Evolutionary conservation across 163 green algal species (phyloP), one percentile per base, ranked within the genome.

Genomic region (Volvox carteri): DNA sequence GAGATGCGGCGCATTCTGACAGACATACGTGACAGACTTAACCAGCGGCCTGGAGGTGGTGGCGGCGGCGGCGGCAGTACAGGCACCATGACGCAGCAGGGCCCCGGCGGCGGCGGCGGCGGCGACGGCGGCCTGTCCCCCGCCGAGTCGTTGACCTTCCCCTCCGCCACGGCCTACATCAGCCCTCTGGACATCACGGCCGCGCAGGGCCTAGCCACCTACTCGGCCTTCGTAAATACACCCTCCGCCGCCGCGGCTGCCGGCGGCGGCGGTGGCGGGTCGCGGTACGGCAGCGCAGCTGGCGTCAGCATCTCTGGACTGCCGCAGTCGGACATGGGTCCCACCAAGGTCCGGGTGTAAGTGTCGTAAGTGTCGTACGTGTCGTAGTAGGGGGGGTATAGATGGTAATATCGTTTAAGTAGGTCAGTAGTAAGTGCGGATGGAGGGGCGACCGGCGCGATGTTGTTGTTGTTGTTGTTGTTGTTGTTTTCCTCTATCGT

Each of bases 1-100:
- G 86, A 90, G 65, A 90, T 90, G 86, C 86, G 86, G 23, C 86
- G 76, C 46, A 90, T 90, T 25, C 77, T 90, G 25, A 39, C 86
- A 12, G 86, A 90, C 77, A 77, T 90, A 1, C 60, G 77, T 25
- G 86, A 90, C 21, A 76, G 86, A 21, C 75, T 90, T 37, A 89
- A 89, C 72, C 84, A 84, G 39, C 37, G 5, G 18, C 79, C 16
- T 58, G 37, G 52, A 9, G 6, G 23, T 33, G 54, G 77, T 16
- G 77, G 52, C 2, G 12, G 54, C 6, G n/a, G 33, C 30, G 0
- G 48, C 75, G 25, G 33, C 33, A 37, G 67, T 37, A n/a, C 56
- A 19, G 56, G 19, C 56, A 67, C 56, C 19, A 19, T 23, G 56
- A 19, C 48, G n/a, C n/a, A n/a, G n/a, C n/a, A n/a, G n/a, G n/a